Base-by-base conservation (phyloP, 2,329 filamentous ascomycete genomes). In the Cladosporium sp. region DNA sequence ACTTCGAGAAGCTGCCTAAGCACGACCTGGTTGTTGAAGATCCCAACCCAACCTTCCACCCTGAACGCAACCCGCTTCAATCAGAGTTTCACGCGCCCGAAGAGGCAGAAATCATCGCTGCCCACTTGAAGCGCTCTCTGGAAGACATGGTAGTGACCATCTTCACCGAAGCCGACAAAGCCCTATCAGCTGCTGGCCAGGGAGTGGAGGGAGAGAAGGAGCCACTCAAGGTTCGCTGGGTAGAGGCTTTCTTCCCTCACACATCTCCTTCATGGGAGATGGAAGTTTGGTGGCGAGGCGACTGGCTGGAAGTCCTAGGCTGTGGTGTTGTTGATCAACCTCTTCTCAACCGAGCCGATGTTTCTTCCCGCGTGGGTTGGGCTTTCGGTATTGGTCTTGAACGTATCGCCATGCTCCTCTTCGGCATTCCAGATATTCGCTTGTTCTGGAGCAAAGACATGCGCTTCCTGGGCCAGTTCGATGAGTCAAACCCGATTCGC, bases 211-310 rank as follows among this genome's bases (percentile, higher is more conserved):
- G 60, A 30, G 80, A 85, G 51, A 56, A 69, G 49, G 89, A 95
- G 69, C 90, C 92, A 4, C 79, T 97, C 39, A 87, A 86, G 66
- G 87, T 97, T 68, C 85, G 94, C 65, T 99, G 94, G 94, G 87
- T 97, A 7, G 93, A 97, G 74, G 92, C 94, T 1, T 97, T 94
- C 75, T 99, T 99, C 76, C 94, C 94, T 39, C 97, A 97, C 73
- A 99, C 94, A 0, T 92, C 88, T 59, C 94, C 94, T 0, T 94
- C 89, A 6, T 99, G 91, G 89, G 94, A 99, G 73, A 82, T 99
- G 22, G 94, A 99, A 72, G 91, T 99, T 9, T 92, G 90, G 79
- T 97, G 93, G 84, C 87, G 88, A 65, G 92, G 90, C 30, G 89
- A 95, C 72, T 99, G 94, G 94, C 86, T 99, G 36, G 94, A 99